These are phyloP conservation scores for Nakazawaea sp. DNA, from an alignment of 805 yeast species.

Conservation along the genomic window DNA sequence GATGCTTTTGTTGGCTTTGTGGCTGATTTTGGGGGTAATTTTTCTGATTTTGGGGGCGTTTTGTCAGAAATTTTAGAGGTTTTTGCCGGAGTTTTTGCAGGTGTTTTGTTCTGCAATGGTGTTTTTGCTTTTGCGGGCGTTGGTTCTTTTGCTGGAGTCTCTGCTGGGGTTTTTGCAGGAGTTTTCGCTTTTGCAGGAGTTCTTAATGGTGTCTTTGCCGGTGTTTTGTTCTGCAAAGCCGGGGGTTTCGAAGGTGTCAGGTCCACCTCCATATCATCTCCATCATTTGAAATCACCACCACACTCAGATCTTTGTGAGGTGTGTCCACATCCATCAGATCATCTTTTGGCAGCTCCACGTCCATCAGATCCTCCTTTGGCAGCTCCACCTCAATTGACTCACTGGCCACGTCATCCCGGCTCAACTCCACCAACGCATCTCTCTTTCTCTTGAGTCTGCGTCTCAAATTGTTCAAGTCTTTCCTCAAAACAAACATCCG, in stretches of 20 bases:
- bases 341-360: slow-evolving; percentile 23
- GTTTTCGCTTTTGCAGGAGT: background rate
- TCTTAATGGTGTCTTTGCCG: slow-evolving; percentile 4
- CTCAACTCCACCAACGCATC: background rate
- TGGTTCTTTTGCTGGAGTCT: slow-evolving; percentile 1
- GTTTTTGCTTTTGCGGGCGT: too few species aligned
- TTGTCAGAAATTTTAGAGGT: background rate
- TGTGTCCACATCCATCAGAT: slow-evolving; percentile 10
- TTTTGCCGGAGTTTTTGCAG: slow-evolving; percentile 3
- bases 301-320: background rate
- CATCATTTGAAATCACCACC: too few species aligned
- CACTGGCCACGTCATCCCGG: too few species aligned
- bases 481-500: too few species aligned
- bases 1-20: too few species aligned
- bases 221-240: too few species aligned
- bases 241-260: slow-evolving; percentile 11
- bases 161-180: background rate
- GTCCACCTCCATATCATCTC: background rate
- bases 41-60: too few species aligned
- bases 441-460: slow-evolving; percentile 2
- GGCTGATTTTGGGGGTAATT: background rate
- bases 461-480: background rate
- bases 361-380: slow-evolving; percentile 23
- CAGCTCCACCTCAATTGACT: slow-evolving; percentile 13
- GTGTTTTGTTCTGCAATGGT: background rate